Percentiles rank a stretch among this genome's conserved stretches.
phyloP scores from a whole-genome alignment of 2,329 filamentous ascomycete species.

The Rasamsonia emersonii region DNA sequence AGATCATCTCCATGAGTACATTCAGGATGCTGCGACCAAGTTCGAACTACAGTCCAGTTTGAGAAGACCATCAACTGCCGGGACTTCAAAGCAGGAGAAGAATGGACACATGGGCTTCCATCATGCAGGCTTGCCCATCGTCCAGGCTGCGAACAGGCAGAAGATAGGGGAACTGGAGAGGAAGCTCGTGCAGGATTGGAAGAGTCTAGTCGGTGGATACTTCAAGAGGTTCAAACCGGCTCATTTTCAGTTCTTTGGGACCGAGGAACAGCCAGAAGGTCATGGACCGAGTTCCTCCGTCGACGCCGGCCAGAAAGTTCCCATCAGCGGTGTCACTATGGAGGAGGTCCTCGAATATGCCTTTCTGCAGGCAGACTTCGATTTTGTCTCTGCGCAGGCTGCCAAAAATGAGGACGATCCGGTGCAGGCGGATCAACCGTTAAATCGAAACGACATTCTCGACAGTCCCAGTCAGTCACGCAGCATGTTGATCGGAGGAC shows the following conservation, averaged over 20 bases:
- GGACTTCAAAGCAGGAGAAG: conserved; percentile 5
- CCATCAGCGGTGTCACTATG: conserved; percentile 33
- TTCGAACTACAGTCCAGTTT: conserved; percentile 76
- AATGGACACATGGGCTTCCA: conserved; percentile 9
- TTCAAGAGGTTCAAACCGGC: conserved; percentile 83
- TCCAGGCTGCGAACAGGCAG: conserved; percentile 46
- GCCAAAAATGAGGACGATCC: conserved; percentile 67
- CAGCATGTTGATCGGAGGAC: conserved; percentile 55
- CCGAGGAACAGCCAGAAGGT: conserved; percentile 17
- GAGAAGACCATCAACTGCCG: conserved; percentile 21
- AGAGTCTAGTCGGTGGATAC: conserved; percentile 80
- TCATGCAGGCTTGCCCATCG: conserved; percentile 33
- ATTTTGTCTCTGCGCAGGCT: conserved; percentile 86
- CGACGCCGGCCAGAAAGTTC: conserved; percentile 11
- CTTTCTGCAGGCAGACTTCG: conserved; percentile 86
- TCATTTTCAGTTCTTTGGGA: conserved; percentile 52
- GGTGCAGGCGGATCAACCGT: conserved; percentile 61
- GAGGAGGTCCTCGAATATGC: conserved; percentile 70
- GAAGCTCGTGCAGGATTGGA: conserved; percentile 67
- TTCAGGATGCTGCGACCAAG: conserved; percentile 68
- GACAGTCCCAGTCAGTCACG: conserved; percentile 49
- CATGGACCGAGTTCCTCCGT: conserved; percentile 19
- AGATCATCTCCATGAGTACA: conserved; percentile 77
- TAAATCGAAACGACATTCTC: conserved; percentile 79
- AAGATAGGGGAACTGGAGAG: conserved; percentile 62